Conservation (phyloP, 2,329 filamentous ascomycete species). For the Microsporum canis region DNA sequence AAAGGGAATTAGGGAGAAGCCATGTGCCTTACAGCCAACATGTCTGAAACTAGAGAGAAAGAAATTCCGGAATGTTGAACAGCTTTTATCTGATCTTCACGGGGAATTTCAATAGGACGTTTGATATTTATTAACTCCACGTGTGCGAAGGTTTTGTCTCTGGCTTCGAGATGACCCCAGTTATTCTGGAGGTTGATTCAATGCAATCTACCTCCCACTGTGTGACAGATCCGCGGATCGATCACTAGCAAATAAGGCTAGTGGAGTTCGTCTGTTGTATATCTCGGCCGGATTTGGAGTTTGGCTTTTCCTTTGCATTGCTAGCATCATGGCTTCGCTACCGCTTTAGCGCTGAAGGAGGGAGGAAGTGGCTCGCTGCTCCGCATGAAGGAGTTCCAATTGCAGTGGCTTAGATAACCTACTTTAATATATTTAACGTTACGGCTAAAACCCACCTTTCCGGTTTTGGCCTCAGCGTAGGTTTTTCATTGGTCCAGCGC, state of each 20-base stretch:
- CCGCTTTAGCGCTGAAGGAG: neutral
- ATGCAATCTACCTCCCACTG: neutral
- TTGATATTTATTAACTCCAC: neutral
- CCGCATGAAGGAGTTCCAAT: neutral
- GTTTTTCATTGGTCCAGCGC: neutral
- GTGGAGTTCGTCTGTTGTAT: neutral
- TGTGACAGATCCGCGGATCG: neutral
- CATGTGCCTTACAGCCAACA: neutral
- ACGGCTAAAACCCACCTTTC: neutral
- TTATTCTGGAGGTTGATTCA: neutral
- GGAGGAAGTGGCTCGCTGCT: neutral
- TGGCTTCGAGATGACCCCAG: neutral
- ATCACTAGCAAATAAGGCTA: neutral
- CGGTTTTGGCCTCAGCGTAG: neutral
- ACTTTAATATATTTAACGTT: neutral
- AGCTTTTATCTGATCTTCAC: neutral
- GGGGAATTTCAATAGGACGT: conserved; percentile 1
- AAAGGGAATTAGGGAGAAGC: neutral
- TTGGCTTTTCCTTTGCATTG: neutral
- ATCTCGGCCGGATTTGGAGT: neutral
- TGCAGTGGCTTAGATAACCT: neutral
- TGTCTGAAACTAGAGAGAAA: neutral
- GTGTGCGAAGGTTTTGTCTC: neutral
- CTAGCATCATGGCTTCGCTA: neutral
- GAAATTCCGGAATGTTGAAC: neutral